A percentile compares a stretch with the other conserved stretches of the same genome.
These are phyloP conservation scores for Lathyrus aphaca DNA, from an alignment of 306 rosid genomes.

Conservation along the genomic window DNA sequence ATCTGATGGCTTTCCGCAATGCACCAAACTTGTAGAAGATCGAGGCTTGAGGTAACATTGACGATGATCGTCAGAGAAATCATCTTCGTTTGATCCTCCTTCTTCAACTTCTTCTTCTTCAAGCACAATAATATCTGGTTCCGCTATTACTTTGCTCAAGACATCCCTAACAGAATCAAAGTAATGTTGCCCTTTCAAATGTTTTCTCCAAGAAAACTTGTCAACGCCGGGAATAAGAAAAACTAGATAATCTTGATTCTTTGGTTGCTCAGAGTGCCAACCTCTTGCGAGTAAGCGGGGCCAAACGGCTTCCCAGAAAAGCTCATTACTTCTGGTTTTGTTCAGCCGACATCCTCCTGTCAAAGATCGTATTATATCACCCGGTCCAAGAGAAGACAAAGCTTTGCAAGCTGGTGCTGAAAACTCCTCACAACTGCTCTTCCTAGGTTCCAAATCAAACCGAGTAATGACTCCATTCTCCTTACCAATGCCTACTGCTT, in stretches of 20 bases:
- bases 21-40: conserved; percentile 50
- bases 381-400: conserved; percentile 51
- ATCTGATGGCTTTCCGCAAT: conserved; percentile 51
- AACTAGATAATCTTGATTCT: neutral
- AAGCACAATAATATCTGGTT: conserved; percentile 66
- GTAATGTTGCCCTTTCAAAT: conserved; percentile 76
- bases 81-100: conserved; percentile 40
- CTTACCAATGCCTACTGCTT: conserved; percentile 69
- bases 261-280: conserved; percentile 4
- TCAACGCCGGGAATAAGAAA: neutral
- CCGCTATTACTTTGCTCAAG: conserved; percentile 44
- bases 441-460: conserved; percentile 50
- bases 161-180: conserved; percentile 76
- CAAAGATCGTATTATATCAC: conserved; percentile 52
- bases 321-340: conserved; percentile 66
- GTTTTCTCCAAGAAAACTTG: conserved; percentile 19
- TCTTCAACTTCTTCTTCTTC: conserved; percentile 58
- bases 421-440: conserved; percentile 44
- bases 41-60: conserved; percentile 14
- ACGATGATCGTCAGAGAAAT: neutral
- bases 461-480: conserved; percentile 45
- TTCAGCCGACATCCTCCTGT: conserved; percentile 69
- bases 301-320: conserved; percentile 60
- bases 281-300: conserved; percentile 2
- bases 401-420: conserved; percentile 52